These are phyloP conservation scores for Ampelomyces quisqualis DNA, from an alignment of 2,329 filamentous ascomycete species.

Conservation along the genomic window DNA sequence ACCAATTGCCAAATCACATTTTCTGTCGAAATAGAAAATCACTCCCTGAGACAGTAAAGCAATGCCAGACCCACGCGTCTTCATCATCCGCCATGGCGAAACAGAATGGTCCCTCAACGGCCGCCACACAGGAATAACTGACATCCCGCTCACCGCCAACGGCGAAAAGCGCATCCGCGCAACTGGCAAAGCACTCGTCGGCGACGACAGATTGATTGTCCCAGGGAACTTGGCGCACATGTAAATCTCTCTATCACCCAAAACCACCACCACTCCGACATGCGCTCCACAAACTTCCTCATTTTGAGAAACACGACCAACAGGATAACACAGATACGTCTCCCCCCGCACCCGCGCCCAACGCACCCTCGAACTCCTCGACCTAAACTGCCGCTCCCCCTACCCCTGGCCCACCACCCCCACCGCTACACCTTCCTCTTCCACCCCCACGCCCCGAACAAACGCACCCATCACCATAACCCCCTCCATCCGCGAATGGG, in stretches of 20 bases:
- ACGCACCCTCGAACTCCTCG: slow-evolving; percentile 84
- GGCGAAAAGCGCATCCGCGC: slow-evolving; percentile 59
- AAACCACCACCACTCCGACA: too few species aligned
- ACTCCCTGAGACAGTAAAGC: background rate
- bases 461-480: slow-evolving; percentile 52
- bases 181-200: slow-evolving; percentile 81
- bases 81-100: slow-evolving; percentile 77
- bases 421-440: slow-evolving; percentile 3
- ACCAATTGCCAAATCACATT: too few species aligned
- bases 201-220: slow-evolving; percentile 79
- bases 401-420: slow-evolving; percentile 64
- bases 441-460: slow-evolving; percentile 32
- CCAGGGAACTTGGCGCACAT: slow-evolving; percentile 80
- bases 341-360: slow-evolving; percentile 83
- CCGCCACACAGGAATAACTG: slow-evolving; percentile 73
- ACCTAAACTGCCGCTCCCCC: slow-evolving; percentile 66
- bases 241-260: slow-evolving; percentile 49
- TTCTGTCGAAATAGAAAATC: too few species aligned
- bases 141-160: slow-evolving; percentile 79
- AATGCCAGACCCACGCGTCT: slow-evolving; percentile 52
- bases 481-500: slow-evolving; percentile 60
- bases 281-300: background rate
- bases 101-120: slow-evolving; percentile 93
- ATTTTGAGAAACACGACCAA: too few species aligned
- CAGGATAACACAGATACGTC: slow-evolving; percentile 61